Evolutionary conservation across 73 alveolate species (phyloP), one percentile per base, ranked within the genome.

Genomic region (Paramecium bursaria): DNA sequence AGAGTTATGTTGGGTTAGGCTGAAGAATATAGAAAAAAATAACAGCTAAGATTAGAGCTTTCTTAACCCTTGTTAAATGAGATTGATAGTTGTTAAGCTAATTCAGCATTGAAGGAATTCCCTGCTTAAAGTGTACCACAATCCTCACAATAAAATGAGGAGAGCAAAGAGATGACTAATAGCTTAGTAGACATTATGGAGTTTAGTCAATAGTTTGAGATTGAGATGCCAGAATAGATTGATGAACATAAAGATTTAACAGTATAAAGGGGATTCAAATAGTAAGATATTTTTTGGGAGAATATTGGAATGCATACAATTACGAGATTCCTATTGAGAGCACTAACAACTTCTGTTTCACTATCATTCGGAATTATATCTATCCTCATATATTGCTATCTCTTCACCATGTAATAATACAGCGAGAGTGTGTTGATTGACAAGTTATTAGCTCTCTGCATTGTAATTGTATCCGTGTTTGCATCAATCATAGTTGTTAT

Each of bases 261-360:
- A 21, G 19, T 67, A 5, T 44, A 67, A 26, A 67, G 82, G 44
- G 82, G 82, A 67, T 67, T 67, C 44, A 44, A 57, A 19, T 67
- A 67, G 10, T 53, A 67, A 15, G 82, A 67, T 35, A 67, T 67
- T 1, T 67, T 67, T 67, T 67, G 82, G 82, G 82, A 67, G 46
- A 44, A 67, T 67, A 67, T 67, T 1, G 82, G 82, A n/a, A 67
- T 67, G 82, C 53, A 42, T 19, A 67, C 82, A 21, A 21, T 67
- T 21, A 67, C 33, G 44, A 17, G 82, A 21, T 67, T 67, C 4
- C 22, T 67, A 25, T 67, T 67, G 19, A 39, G 82, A 23, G 13
- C 44, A 9, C 10, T n/a, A 19, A 67, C 82, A 2, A 67, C 82
- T 39, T 15, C 29, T 2, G 22, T 67, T 25, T 39, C 82, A 2